phyloP scores from a whole-genome alignment of 331 rosid species.

The Dryas integrifolia region DNA sequence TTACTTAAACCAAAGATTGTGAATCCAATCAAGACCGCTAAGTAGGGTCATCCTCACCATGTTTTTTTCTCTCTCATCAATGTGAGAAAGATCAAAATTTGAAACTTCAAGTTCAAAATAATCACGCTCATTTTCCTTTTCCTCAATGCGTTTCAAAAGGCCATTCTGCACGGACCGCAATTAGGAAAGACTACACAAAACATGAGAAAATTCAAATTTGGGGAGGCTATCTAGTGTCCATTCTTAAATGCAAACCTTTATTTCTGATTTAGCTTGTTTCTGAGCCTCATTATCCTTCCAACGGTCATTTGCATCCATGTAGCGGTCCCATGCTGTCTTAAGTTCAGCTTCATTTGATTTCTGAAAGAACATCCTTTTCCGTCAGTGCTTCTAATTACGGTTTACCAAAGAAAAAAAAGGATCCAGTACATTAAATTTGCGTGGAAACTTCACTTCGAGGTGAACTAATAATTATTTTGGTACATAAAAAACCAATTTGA shows the following conservation, averaged over 20 bases:
- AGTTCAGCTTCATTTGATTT: slow-evolving; percentile 54
- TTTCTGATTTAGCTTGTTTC: slow-evolving; percentile 51
- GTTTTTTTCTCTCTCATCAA: slow-evolving; percentile 76
- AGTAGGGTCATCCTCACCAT: slow-evolving; percentile 54
- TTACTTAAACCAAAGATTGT: slow-evolving; percentile 10
- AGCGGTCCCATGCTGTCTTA: slow-evolving; percentile 62
- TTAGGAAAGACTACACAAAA: slow-evolving; percentile 24
- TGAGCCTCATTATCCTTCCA: slow-evolving; percentile 68
- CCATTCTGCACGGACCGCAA: slow-evolving; percentile 51
- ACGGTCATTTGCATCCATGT: slow-evolving; percentile 59
- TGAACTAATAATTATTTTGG: background rate
- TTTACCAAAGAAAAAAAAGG: background rate
- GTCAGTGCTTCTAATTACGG: slow-evolving; percentile 3
- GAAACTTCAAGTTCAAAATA: slow-evolving; percentile 58
- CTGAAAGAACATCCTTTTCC: slow-evolving; percentile 40
- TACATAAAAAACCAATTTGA: background rate
- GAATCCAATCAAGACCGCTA: slow-evolving; percentile 22
- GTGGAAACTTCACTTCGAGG: background rate
- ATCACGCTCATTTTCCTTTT: slow-evolving; percentile 53
- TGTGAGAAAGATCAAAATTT: slow-evolving; percentile 49
- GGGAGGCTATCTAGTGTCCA: slow-evolving; percentile 17
- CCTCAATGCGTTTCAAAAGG: slow-evolving; percentile 62
- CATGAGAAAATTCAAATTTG: slow-evolving; percentile 8
- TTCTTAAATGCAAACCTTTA: slow-evolving; percentile 52
- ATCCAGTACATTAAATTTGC: background rate